Evolutionary conservation across 345 rosid species (phyloP), one percentile per base, ranked within the genome.

Genomic region (Microcos paniculata): DNA sequence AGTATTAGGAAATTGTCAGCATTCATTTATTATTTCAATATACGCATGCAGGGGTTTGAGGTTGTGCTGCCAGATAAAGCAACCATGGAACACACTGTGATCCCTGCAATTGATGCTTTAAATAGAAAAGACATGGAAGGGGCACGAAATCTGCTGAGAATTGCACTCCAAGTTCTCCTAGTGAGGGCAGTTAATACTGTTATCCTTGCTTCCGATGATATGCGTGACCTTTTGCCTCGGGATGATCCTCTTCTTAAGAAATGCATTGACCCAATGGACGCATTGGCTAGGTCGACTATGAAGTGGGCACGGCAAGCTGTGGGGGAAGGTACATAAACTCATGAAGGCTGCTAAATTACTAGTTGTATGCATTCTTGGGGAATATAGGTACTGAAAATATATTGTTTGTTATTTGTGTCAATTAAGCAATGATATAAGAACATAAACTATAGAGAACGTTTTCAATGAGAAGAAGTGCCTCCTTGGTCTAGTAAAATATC

Each of bases 51-150:
- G 95, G 95, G 92, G 5, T 85, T 90, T 85, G 92, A 90, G 82
- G 92, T 84, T 26, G 88, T 89, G 79, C 67, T 87, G 79, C 95
- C 88, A 26, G 95, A 90, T 62, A 87, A 84, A 74, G 88, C 81
- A 62, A 89, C 90, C 72, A 78, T 78, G 84, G 89, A 90, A 65
- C 89, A 87, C 70, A 80, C 83, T 15, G 70, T 85, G 70, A 76
- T 83, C 48, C 95, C 91, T 9, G 86, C 83, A 46, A 52, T 79
- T 21, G 91, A 87, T 48, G 87, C 92, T 11, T 14, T 86, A 80
- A 76, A 77, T 62, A 82, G 83, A 63, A 71, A 72, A 59, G 95
- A 90, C 84, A 84, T 82, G 79, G 89, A 82, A 82, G 92, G 92
- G 64, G 92, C 95, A 69, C 69, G 80, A 18, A 88, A 76, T 78